phyloP scores from a whole-genome alignment of 139 green algal genomes.

The Zygnema cylindricum region DNA sequence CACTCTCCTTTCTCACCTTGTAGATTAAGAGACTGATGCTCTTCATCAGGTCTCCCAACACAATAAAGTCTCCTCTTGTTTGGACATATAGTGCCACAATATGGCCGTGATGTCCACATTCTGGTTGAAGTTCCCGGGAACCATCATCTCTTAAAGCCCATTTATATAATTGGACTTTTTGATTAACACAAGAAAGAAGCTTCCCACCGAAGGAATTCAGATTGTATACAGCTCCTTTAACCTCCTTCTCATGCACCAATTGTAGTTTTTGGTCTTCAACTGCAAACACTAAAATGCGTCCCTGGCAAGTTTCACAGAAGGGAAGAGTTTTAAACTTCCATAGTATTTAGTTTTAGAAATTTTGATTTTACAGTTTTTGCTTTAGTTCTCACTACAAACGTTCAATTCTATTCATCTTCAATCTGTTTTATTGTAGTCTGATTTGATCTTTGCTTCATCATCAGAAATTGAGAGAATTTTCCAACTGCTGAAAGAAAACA shows the following conservation, averaged over 20 bases:
- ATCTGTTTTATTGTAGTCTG: too few relatives aligned
- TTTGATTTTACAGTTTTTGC: too few relatives aligned
- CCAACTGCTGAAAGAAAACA: too few relatives aligned
- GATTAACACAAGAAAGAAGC: slow-evolving; percentile 90
- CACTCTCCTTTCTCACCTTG: slow-evolving; percentile 56
- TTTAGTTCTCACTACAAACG: too few relatives aligned
- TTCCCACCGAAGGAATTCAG: slow-evolving; percentile 79
- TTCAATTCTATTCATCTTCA: too few relatives aligned
- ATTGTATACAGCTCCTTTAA: slow-evolving; percentile 86
- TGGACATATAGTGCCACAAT: slow-evolving; percentile 85
- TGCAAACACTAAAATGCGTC: slow-evolving; percentile 79
- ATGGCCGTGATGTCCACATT: slow-evolving; percentile 79
- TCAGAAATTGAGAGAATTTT: too few relatives aligned
- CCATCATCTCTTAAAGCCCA: slow-evolving; percentile 61
- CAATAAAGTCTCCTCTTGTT: slow-evolving; percentile 82
- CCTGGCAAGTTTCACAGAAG: slow-evolving; percentile 40
- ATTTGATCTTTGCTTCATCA: too few relatives aligned
- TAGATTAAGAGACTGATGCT: slow-evolving; percentile 82
- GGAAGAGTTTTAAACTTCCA: neutral
- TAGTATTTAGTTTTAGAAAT: too few relatives aligned
- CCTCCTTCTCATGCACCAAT: slow-evolving; percentile 83
- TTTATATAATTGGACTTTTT: slow-evolving; percentile 83
- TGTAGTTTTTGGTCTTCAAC: slow-evolving; percentile 64
- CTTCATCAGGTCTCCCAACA: slow-evolving; percentile 96
- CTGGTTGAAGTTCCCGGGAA: slow-evolving; percentile 72